phyloP scores from a whole-genome alignment of 1,284 basidiomycete genomes.

The Sparassis latifolia region DNA sequence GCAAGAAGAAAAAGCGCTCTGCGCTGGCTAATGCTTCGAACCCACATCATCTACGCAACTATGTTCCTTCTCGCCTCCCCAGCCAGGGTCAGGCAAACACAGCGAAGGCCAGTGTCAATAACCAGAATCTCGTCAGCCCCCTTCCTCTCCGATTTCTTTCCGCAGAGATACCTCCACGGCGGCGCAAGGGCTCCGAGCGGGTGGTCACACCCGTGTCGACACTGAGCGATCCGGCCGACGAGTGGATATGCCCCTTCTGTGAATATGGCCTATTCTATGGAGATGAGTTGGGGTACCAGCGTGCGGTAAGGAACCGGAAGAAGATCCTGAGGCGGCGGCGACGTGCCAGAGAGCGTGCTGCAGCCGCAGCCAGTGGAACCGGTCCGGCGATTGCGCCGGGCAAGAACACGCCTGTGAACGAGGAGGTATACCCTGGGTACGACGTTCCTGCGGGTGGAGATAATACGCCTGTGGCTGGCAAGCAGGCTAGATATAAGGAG shows the following conservation, averaged over 20 bases:
- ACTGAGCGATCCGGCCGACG: slow-evolving; percentile 61
- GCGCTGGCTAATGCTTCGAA: slow-evolving; percentile 83
- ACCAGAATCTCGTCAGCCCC: slow-evolving; percentile 48
- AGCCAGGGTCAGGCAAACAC: slow-evolving; percentile 41
- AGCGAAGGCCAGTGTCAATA: slow-evolving; percentile 32
- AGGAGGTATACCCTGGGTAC: slow-evolving; percentile 30
- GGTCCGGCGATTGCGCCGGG: slow-evolving; percentile 25
- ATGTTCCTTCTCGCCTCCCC: slow-evolving; percentile 74
- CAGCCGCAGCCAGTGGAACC: slow-evolving; percentile 34
- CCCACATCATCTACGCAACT: slow-evolving; percentile 86
- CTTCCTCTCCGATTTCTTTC: slow-evolving; percentile 59
- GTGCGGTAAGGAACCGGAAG: slow-evolving; percentile 69
- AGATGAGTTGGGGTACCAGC: slow-evolving; percentile 55
- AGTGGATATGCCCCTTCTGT: slow-evolving; percentile 88
- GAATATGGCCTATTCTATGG: slow-evolving; percentile 85
- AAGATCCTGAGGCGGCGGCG: slow-evolving; percentile 70
- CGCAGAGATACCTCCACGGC: slow-evolving; percentile 55
- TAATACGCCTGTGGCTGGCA: slow-evolving; percentile 15
- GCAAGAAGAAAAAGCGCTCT: slow-evolving; percentile 86
- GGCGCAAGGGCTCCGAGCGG: slow-evolving; percentile 26
- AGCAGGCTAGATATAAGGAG: slow-evolving; percentile 20
- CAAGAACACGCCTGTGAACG: slow-evolving; percentile 27
- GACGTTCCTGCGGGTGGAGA: slow-evolving; percentile 17
- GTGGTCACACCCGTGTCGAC: slow-evolving; percentile 26
- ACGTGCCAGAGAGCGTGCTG: slow-evolving; percentile 73